Conservation (phyloP, 2,329 filamentous ascomycete genomes). For the Arthrobotrys musiformis region DNA sequence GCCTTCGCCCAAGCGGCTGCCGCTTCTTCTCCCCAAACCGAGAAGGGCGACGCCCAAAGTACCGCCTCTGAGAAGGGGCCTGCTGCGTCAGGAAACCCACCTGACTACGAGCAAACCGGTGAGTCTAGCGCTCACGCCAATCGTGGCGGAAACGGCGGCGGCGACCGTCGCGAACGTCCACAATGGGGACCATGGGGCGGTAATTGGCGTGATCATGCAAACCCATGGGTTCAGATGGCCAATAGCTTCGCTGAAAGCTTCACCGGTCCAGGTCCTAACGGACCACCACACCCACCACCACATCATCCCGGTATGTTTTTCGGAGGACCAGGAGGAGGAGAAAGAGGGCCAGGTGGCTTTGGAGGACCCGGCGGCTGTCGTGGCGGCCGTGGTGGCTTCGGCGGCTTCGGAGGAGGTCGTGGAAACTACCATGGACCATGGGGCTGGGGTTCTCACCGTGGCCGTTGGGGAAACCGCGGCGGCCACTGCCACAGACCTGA, state of each 20-base stretch:
- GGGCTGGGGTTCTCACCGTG: constrained; percentile 38
- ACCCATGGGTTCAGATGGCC: constrained; percentile 48
- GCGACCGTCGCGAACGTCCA: constrained; percentile 22
- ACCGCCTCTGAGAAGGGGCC: constrained; percentile 22
- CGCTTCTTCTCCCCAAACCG: constrained; percentile 26
- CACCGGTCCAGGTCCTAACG: not conserved
- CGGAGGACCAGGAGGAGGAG: no score
- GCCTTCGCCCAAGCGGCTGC: constrained; percentile 45
- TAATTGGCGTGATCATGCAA: constrained; percentile 49
- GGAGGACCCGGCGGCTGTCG: constrained; percentile 29
- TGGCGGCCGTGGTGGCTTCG: constrained; percentile 30
- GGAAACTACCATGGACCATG: constrained; percentile 51
- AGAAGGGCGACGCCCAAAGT: constrained; percentile 41
- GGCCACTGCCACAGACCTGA: constrained; percentile 12
- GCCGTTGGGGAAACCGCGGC: constrained; percentile 44
- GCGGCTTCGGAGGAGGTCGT: constrained; percentile 41
- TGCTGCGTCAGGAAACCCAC: constrained; percentile 31
- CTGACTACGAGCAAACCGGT: constrained; percentile 47
- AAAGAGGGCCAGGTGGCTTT: constrained; percentile 21
- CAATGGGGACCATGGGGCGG: constrained; percentile 35
- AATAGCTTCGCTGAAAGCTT: constrained; percentile 31
- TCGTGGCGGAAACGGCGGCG: constrained; percentile 24
- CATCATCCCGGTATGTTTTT: constrained; percentile 39
- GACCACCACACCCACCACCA: constrained; percentile 10
- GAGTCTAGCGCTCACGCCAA: constrained; percentile 39